Evolutionary conservation across 768 basidiomycete species (phyloP).

Genomic region (Calocybe indica): DNA sequence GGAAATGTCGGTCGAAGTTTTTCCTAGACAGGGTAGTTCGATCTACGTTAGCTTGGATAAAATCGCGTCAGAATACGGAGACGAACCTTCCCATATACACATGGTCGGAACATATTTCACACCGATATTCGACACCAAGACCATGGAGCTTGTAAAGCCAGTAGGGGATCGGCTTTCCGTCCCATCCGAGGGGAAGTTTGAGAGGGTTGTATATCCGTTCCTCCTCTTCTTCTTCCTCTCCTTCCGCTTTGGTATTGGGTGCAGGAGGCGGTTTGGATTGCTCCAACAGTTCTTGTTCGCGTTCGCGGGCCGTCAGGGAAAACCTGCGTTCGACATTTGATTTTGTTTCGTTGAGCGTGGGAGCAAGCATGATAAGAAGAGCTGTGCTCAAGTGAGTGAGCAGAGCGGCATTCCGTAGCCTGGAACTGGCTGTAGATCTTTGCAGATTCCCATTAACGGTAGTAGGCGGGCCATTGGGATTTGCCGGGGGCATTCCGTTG

Average conservation of each 20-base stretch:
- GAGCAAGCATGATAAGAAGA: constrained; percentile 58
- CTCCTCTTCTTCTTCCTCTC: constrained; percentile 89
- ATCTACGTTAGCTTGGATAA: constrained; percentile 2
- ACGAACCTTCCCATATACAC: constrained; percentile 92
- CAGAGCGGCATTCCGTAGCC: constrained; percentile 60
- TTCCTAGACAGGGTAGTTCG: constrained; percentile 43
- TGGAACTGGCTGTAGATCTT: constrained; percentile 27
- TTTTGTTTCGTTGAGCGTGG: constrained; percentile 81
- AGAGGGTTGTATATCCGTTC: constrained; percentile 97
- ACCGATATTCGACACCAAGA: constrained; percentile 94
- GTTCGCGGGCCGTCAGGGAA: constrained; percentile 95
- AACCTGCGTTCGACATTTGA: constrained; percentile 95
- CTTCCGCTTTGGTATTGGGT: constrained; percentile 39
- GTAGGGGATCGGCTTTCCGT: constrained; percentile 98
- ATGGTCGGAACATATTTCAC: constrained; percentile 96
- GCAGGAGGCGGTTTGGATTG: constrained; percentile 49
- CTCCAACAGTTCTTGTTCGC: constrained; percentile 89
- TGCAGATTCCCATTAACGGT: constrained; percentile 13
- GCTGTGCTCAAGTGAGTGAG: constrained; percentile 65
- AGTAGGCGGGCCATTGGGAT: constrained; percentile 50
- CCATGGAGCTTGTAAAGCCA: constrained; percentile 99
- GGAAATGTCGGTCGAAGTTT: constrained; percentile 96
- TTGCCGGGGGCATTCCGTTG: constrained; percentile 38
- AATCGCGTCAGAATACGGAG: not conserved
- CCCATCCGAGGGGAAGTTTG: constrained; percentile 95